A percentile compares a stretch with the other conserved stretches of the same genome.
These are phyloP conservation scores for Spathaspora sp. DNA, from an alignment of 805 yeast genomes.

Conservation along the genomic window DNA sequence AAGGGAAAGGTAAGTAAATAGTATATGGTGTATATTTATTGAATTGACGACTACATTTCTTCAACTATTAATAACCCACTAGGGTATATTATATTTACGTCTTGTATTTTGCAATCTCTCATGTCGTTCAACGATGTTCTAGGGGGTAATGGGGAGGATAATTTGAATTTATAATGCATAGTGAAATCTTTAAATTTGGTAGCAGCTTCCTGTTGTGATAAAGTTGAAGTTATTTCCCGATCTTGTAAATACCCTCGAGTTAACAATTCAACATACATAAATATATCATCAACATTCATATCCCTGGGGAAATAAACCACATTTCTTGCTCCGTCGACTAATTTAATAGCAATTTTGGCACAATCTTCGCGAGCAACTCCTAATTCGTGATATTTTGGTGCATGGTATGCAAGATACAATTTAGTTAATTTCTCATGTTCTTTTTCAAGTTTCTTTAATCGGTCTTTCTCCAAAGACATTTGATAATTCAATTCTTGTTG, in stretches of 20 bases:
- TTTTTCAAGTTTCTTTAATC: conserved; percentile 40
- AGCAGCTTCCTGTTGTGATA: conserved; percentile 20
- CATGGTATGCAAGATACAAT: conserved; percentile 31
- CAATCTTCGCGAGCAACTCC: conserved; percentile 13
- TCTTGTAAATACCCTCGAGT: conserved; percentile 38
- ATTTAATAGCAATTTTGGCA: conserved; percentile 69
- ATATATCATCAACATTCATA: conserved; percentile 26
- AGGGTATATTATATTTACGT: conserved; percentile 50
- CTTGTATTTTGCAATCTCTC: conserved; percentile 48
- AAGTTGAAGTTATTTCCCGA: conserved; percentile 11
- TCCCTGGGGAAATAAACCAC: conserved; percentile 29
- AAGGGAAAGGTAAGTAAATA: conserved; percentile 37
- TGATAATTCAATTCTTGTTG: conserved; percentile 80
- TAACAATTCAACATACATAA: conserved; percentile 30
- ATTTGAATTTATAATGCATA: conserved; percentile 26
- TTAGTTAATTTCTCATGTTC: conserved; percentile 28
- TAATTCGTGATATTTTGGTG: conserved; percentile 20
- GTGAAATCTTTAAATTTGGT: conserved; percentile 19
- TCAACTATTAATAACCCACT: conserved; percentile 61
- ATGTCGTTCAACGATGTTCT: conserved; percentile 27
- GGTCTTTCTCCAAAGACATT: conserved; percentile 65
- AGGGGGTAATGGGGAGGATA: conserved; percentile 39
- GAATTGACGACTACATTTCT: conserved; percentile 7
- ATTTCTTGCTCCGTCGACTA: conserved; percentile 60
- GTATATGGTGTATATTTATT: neutral